These are phyloP conservation scores for Cardamine chenopodiifolia DNA, from an alignment of 345 rosid species.

Conservation along the genomic window DNA sequence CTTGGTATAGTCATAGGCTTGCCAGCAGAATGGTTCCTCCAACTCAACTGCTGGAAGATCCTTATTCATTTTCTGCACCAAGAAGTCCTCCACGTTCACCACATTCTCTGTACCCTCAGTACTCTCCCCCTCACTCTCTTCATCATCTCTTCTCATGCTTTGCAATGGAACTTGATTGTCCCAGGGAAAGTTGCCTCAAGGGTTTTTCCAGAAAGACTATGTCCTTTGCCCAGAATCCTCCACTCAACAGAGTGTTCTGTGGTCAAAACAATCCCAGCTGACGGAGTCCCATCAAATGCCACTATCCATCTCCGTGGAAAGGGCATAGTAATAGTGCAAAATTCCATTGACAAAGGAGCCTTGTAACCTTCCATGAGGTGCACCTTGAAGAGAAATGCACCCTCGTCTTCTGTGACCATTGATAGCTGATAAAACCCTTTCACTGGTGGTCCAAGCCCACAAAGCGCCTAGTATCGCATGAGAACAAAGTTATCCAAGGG, in stretches of 20 bases:
- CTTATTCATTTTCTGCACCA: constrained; percentile 84
- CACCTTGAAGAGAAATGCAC: constrained; percentile 90
- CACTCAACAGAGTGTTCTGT: constrained; percentile 90
- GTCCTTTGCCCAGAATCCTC: constrained; percentile 76
- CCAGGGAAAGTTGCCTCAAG: constrained; percentile 91
- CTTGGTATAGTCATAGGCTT: constrained; percentile 89
- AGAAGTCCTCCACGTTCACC: constrained; percentile 73
- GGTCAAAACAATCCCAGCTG: constrained; percentile 73
- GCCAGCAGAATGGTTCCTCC: constrained; percentile 98
- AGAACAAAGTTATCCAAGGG: constrained; percentile 85
- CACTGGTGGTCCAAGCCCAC: constrained; percentile 79
- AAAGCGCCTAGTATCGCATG: constrained; percentile 77
- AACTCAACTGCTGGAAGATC: constrained; percentile 83
- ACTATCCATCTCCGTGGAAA: constrained; percentile 82
- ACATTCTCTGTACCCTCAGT: constrained; percentile 60
- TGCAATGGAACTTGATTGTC: constrained; percentile 88
- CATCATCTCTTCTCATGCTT: constrained; percentile 60
- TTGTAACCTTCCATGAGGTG: constrained; percentile 84
- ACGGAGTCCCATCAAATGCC: constrained; percentile 86
- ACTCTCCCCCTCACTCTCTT: constrained; percentile 72
- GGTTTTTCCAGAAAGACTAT: constrained; percentile 75
- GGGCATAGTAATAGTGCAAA: constrained; percentile 89
- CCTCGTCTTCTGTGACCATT: constrained; percentile 96
- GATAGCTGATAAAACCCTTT: constrained; percentile 94
- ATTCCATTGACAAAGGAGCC: constrained; percentile 82